These are phyloP conservation scores for Hymenoscyphus scutula DNA, from an alignment of 2,329 filamentous ascomycete genomes.

Conservation along the genomic window DNA sequence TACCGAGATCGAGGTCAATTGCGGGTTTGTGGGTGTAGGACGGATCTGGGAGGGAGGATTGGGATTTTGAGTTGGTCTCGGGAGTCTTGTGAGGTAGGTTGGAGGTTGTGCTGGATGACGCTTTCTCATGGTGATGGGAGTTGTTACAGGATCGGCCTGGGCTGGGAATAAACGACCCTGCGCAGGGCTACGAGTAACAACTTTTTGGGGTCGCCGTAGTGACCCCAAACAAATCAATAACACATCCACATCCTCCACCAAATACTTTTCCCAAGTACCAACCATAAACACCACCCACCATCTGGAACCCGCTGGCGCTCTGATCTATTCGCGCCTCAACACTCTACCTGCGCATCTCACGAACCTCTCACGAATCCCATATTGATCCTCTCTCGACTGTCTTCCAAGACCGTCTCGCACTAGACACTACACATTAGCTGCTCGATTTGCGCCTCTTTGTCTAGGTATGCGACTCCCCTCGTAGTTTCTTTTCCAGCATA, in stretches of 20 bases:
- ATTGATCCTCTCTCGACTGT: neutral
- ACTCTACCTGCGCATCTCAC: slow-evolving; percentile 6
- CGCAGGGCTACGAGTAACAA: neutral
- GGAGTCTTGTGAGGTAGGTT: neutral
- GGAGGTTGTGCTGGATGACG: slow-evolving; percentile 12
- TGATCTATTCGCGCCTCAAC: neutral
- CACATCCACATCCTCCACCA: slow-evolving; percentile 15
- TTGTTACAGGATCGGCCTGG: slow-evolving; percentile 4
- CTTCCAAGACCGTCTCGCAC: slow-evolving; percentile 10
- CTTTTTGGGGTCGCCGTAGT: slow-evolving; percentile 28
- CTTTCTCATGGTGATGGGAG: slow-evolving; percentile 20
- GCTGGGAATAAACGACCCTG: no score
- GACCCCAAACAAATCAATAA: slow-evolving; percentile 26
- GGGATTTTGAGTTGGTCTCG: neutral
- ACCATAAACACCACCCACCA: neutral
- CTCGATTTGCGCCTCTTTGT: slow-evolving; percentile 24
- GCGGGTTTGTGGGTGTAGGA: neutral
- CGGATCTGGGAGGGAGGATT: neutral
- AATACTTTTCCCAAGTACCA: neutral
- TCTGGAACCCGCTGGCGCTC: slow-evolving; percentile 4
- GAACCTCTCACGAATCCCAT: slow-evolving; percentile 15
- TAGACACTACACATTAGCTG: slow-evolving; percentile 15
- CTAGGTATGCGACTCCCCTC: slow-evolving; percentile 20
- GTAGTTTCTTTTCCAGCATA: slow-evolving; percentile 8
- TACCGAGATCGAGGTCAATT: neutral